Base-by-base conservation (phyloP, 1,284 basidiomycete genomes). In the Ganoderma leucocontextum region DNA sequence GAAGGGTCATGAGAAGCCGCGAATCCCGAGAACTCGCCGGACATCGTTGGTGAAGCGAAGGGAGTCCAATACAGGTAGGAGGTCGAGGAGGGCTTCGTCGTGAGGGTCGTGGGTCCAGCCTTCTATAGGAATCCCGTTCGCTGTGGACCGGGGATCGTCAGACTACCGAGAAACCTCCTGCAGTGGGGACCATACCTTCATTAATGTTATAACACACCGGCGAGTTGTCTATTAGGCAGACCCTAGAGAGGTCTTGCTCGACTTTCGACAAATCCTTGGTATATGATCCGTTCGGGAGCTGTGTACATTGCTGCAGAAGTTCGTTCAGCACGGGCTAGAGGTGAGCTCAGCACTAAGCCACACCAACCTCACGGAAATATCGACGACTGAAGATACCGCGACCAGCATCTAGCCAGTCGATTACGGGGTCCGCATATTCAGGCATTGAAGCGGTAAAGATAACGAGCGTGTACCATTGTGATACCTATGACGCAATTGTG, bases 361-460 rank as follows among this genome's bases (percentile, higher is more conserved):
- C 47, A 59, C 92, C 73, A 66, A 95, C 95, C 83, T 99, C 96
- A 69, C 97, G 89, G 80, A 99, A 99, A 70, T 99, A 86, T 47
- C 96, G 89, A 70, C 93, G 92, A 0, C 87, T 89, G 55, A 99
- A 89, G 67, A 99, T 93, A 9, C 95, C 95, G 60, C 95, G 87
- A 2, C 97, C 97, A 68, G 94, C 95, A 78, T 99, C 97, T 68
- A 99, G 84, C 97, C 98, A 99, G 82, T 99, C 98, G 75, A 99
- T 99, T 36, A 99, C 97, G 0, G 98, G 97, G 83, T 99, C 97
- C 67, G 97, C 97, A 80, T 99, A 99, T 81, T 99, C 97, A 77
- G 96, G 94, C 92, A 99, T 96, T 7, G 96, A 98, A 1, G 97
- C 98, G 22, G 97, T 99, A 81, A 97, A 99, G 72, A 99, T 95